phyloP scores from a whole-genome alignment of 129 eudicot species.

The Tanacetum coccineum region DNA sequence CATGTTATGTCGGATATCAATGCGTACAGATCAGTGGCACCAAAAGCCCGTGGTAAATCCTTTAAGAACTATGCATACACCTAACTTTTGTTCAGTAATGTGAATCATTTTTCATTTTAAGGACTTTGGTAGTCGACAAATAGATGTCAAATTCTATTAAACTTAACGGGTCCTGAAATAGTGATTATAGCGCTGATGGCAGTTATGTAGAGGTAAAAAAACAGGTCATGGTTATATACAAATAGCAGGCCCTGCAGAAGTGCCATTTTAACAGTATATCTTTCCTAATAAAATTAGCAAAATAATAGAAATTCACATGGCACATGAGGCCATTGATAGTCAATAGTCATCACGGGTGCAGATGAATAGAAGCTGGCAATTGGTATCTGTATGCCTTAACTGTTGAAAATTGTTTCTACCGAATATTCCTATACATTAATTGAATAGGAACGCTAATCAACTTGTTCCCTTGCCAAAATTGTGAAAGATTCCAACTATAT shows the following conservation, averaged over 20 bases:
- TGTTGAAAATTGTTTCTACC: slow-evolving; percentile 23
- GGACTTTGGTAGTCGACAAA: no score
- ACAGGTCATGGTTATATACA: no score
- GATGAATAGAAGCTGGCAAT: neutral
- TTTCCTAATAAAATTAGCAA: no score
- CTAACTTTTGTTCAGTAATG: neutral
- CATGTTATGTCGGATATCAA: slow-evolving; percentile 30
- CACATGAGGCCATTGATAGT: slow-evolving; percentile 26
- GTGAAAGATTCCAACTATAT: slow-evolving; percentile 36
- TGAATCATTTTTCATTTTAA: no score
- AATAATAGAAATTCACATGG: slow-evolving; percentile 22
- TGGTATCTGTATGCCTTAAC: slow-evolving; percentile 24
- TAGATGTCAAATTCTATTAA: no score
- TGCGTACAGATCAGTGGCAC: slow-evolving; percentile 17
- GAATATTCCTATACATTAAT: slow-evolving; percentile 25
- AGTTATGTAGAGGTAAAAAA: no score
- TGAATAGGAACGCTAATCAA: slow-evolving; percentile 27
- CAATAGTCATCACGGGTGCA: slow-evolving; percentile 1
- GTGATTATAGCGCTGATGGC: no score
- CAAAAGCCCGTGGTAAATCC: neutral
- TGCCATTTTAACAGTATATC: no score
- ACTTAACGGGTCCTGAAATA: no score
- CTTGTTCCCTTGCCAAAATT: slow-evolving; percentile 32
- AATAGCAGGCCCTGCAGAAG: no score
- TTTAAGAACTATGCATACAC: no score